Conservation (phyloP, 768 basidiomycete genomes). For the Termitomyces sp. region DNA sequence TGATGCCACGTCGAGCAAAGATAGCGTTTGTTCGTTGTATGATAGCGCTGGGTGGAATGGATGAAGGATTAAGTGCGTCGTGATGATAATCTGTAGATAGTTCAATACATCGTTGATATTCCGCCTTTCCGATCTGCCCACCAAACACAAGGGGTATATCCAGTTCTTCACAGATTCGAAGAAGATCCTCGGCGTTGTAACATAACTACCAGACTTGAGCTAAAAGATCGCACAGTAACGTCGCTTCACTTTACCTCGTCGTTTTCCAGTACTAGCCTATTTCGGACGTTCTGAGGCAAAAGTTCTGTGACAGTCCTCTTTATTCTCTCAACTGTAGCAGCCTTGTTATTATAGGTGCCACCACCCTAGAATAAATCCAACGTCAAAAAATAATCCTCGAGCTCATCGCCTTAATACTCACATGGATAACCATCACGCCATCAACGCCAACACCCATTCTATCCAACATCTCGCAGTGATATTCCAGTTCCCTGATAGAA, state of each 20-base stretch:
- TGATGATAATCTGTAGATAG: constrained; percentile 65
- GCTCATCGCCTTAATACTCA: constrained; percentile 21
- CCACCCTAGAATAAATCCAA: constrained; percentile 46
- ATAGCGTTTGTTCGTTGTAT: constrained; percentile 72
- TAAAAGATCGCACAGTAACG: neutral
- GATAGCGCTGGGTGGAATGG: constrained; percentile 56
- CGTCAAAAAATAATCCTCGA: neutral
- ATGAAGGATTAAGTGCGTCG: constrained; percentile 61
- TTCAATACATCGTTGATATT: constrained; percentile 13
- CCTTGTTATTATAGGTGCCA: constrained; percentile 81
- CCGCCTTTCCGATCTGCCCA: constrained; percentile 23
- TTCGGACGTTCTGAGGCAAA: constrained; percentile 60
- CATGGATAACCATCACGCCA: constrained; percentile 84
- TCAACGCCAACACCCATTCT: constrained; percentile 79
- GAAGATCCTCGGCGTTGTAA: constrained; percentile 83
- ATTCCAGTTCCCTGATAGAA: constrained; percentile 73
- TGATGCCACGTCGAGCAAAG: constrained; percentile 72
- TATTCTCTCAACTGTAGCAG: constrained; percentile 61
- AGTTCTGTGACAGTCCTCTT: constrained; percentile 56
- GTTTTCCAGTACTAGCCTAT: constrained; percentile 85
- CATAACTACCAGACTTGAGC: constrained; percentile 44
- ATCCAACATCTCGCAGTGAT: constrained; percentile 87
- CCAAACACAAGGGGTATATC: constrained; percentile 67
- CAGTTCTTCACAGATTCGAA: constrained; percentile 84
- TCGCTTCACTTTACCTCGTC: constrained; percentile 64